Percentiles rank a stretch among this genome's conserved stretches.
Evolutionary conservation across 495 filamentous ascomycete genomes (phyloP).

Genomic region (Penicillium crystallinum): DNA sequence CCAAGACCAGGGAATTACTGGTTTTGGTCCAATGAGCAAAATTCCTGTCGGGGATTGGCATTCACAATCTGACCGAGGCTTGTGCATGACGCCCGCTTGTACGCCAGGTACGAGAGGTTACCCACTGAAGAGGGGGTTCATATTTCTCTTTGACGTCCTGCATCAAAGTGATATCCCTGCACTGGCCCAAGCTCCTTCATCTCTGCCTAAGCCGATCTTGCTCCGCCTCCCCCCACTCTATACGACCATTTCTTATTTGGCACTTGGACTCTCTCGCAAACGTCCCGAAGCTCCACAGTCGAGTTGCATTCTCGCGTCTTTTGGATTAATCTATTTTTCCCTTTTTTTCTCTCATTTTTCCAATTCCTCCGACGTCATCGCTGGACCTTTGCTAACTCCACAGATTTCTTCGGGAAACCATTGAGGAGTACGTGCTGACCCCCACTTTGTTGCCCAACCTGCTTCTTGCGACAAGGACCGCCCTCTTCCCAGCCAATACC

Average conservation of each 20-base stretch:
- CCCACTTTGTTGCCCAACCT: slow-evolving; percentile 65
- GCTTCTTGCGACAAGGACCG: slow-evolving; percentile 63
- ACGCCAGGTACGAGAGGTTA: slow-evolving; percentile 25
- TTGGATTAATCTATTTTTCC: slow-evolving; percentile 13
- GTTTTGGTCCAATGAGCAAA: slow-evolving; percentile 33
- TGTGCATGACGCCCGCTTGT: slow-evolving; percentile 26
- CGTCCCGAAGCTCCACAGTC: slow-evolving; percentile 19
- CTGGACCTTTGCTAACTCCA: slow-evolving; percentile 25
- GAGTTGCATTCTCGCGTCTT: slow-evolving; percentile 9
- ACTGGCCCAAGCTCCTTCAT: slow-evolving; percentile 36
- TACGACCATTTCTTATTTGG: slow-evolving; percentile 10
- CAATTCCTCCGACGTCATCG: slow-evolving; percentile 18
- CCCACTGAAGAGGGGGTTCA: slow-evolving; percentile 9
- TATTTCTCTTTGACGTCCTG: slow-evolving; percentile 4
- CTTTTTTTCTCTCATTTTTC: background rate
- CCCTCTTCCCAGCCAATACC: slow-evolving; percentile 76
- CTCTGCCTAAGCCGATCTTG: slow-evolving; percentile 26
- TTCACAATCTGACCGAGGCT: slow-evolving; percentile 29
- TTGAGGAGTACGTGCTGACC: slow-evolving; percentile 60
- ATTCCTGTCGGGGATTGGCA: slow-evolving; percentile 27
- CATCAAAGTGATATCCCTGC: slow-evolving; percentile 13
- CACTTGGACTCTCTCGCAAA: slow-evolving; percentile 8
- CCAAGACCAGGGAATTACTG: slow-evolving; percentile 24
- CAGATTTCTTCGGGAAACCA: slow-evolving; percentile 70
- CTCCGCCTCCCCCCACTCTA: slow-evolving; percentile 24